Evolutionary conservation across 441 rosid genomes (phyloP), one percentile per base, ranked within the genome.

Genomic region (Gossypium davidsonii): DNA sequence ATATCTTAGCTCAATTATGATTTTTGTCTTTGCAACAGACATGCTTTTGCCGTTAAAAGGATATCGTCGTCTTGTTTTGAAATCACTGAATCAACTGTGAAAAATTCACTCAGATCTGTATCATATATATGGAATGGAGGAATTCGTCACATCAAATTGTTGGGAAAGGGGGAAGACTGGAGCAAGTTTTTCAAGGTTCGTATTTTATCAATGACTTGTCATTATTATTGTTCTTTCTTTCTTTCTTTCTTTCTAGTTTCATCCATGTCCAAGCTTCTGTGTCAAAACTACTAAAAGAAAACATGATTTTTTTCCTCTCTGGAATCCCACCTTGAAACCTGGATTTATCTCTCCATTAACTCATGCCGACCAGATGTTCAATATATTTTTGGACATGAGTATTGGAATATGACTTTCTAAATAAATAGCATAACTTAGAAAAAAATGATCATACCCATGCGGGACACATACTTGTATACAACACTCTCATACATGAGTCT

Each of bases 81-180:
- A 80, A 80, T 88, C 55, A 82, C 90, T 23, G 93, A 88, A 49
- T 77, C 79, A 26, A 20, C 34, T 4, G 78, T 85, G 25, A 80
- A 80, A 82, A 91, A 85, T 84, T 82, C 82, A 60, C 52, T 88
- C 72, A 77, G 71, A 77, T 77, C 78, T 69, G 67, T 86, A 6
- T 83, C 84, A 37, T 77, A 65, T 69, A 67, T 70, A 14, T 92
- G 98, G 98, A 94, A 92, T 78, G 79, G 75, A 26, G 86, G 85
- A 39, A 77, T 77, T 65, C 55, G 71, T 37, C 72, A 49, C 66
- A 58, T 85, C 20, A 81, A 78, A 76, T 75, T 80, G 46, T 77
- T 92, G 78, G 87, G 82, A 62, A 77, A 68, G 74, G 97, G 94
- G 80, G 84, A 79, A 75, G 91, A 87, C 71, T 90, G 95, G 94